Evolutionary conservation across 2,329 filamentous ascomycete species (phyloP), one percentile per base, ranked within the genome.

Genomic region (Onygena corvina): DNA sequence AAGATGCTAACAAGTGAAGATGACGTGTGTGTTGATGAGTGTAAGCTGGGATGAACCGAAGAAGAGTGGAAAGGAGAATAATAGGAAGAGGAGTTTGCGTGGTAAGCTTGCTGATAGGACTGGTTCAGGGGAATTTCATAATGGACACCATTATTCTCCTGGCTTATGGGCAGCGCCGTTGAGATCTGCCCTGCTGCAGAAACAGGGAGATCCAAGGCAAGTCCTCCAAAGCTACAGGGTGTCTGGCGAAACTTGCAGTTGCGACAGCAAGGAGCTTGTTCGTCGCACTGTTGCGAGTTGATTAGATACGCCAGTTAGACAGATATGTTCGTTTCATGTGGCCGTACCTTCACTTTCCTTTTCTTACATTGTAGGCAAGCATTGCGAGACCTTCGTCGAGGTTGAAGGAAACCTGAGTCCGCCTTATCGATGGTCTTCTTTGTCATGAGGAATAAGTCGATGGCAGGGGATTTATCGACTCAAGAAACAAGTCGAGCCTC

Each of bases 321-420:
- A 11, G 20, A 12, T 6, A 25, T 23, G 21, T 12, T 2, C 14
- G 1, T 3, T 6, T 11, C 11, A 2, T 23, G 2, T 12, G 20
- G 1, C 11, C 48, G 23, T 49, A 54, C 53, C 47, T 55, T 55
- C 18, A 53, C 52, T 34, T 55, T 55, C 23, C 52, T 36, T 46
- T 40, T 50, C 42, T 55, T 54, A 31, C 53, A 53, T 42, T 55
- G 52, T 18, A 47, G 36, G 29, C 53, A 55, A 29, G 52, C 53
- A 30, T 55, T 55, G 12, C 53, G 44, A 21, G 52, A 53, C 25
- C 53, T 55, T 27, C 46, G 23, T 7, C 5, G 29, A n/a, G n/a
- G n/a, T n/a, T n/a, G n/a, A n/a, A n/a, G n/a, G n/a, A n/a, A n/a
- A 5, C 8, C 18, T 23, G 20, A n/a, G 20, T 40, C n/a, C 11